These are phyloP conservation scores for Nymphaea thermarum DNA, from an alignment of 164 flowering plant species.

Conservation along the genomic window DNA sequence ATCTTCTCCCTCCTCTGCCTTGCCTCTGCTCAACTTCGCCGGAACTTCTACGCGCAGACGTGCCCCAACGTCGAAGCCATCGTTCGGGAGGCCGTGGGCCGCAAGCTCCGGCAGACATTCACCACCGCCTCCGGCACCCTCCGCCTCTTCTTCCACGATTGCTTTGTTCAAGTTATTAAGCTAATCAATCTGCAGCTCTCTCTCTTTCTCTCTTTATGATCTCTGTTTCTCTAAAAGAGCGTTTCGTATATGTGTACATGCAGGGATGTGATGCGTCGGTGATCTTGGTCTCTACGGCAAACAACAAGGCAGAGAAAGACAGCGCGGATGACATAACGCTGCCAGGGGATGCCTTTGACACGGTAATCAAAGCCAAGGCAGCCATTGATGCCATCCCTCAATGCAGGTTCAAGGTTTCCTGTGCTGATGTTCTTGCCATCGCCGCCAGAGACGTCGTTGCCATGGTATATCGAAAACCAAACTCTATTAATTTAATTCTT, in stretches of 20 bases:
- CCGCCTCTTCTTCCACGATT: conserved; percentile 34
- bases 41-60: conserved; percentile 15
- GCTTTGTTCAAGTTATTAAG: conserved; percentile 35
- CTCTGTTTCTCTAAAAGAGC: background rate
- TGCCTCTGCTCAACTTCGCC: conserved; percentile 21
- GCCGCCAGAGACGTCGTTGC: conserved; percentile 41
- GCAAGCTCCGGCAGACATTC: conserved; percentile 25
- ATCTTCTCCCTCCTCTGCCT: conserved; percentile 3
- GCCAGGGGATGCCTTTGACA: conserved; percentile 52
- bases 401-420: conserved; percentile 37
- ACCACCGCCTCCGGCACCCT: conserved; percentile 33
- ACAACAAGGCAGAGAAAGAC: conserved; percentile 26
- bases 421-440: conserved; percentile 46
- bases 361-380: conserved; percentile 44
- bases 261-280: conserved; percentile 10
- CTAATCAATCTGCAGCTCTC: background rate
- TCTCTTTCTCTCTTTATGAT: background rate
- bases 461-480: conserved; percentile 16
- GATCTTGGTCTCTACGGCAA: background rate
- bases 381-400: conserved; percentile 31
- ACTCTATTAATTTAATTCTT: background rate
- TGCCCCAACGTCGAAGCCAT: conserved; percentile 28
- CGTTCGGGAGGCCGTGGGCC: conserved; percentile 19
- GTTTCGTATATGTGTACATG: background rate
- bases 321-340: conserved; percentile 32